Evolutionary conservation across 345 rosid genomes (phyloP).

Genomic region (Capsella bursapastoris): DNA sequence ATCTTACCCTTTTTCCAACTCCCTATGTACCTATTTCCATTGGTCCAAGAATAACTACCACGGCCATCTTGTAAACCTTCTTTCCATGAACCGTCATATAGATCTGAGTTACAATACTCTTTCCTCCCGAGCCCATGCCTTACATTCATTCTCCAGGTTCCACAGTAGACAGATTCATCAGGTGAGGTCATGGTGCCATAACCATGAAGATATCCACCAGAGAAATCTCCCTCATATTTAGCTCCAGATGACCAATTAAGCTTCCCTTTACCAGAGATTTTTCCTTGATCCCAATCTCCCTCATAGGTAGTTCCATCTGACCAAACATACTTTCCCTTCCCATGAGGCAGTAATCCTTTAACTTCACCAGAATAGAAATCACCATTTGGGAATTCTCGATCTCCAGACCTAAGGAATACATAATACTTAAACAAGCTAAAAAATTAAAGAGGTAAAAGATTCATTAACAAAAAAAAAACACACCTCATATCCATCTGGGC

Average conservation of each 20-base stretch:
- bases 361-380: slow-evolving; percentile 70
- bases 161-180: slow-evolving; percentile 67
- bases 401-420: slow-evolving; percentile 50
- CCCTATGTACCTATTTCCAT: slow-evolving; percentile 79
- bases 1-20: slow-evolving; percentile 81
- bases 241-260: slow-evolving; percentile 77
- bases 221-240: slow-evolving; percentile 81
- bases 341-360: slow-evolving; percentile 69
- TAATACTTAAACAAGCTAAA: slow-evolving; percentile 2
- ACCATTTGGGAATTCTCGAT: slow-evolving; percentile 63
- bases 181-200: slow-evolving; percentile 62
- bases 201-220: slow-evolving; percentile 91
- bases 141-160: slow-evolving; percentile 88
- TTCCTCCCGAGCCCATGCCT: slow-evolving; percentile 84
- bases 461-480: not conserved
- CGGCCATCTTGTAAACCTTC: slow-evolving; percentile 89
- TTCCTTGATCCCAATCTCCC: slow-evolving; percentile 89
- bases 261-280: slow-evolving; percentile 81
- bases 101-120: slow-evolving; percentile 66
- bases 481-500: slow-evolving; percentile 41
- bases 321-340: slow-evolving; percentile 84
- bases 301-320: slow-evolving; percentile 68
- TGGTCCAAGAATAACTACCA: slow-evolving; percentile 81
- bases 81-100: slow-evolving; percentile 88
- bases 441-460: not conserved